Conservation (phyloP, 257 asterid genomes). For the Salvia splendens region DNA sequence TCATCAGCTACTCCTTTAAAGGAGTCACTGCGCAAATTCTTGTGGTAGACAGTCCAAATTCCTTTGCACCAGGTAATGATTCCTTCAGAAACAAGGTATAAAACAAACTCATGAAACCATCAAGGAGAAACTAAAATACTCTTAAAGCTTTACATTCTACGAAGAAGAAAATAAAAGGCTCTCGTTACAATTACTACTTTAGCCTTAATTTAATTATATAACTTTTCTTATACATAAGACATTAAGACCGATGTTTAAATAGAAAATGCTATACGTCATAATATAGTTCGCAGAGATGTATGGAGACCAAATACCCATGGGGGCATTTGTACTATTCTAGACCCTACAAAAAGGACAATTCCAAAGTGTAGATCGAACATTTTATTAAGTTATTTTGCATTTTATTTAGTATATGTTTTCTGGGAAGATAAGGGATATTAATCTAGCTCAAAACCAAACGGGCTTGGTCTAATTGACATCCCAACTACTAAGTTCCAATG, state of each 20-base stretch:
- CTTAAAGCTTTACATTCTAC: neutral
- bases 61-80: constrained; percentile 97
- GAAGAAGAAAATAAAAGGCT: neutral
- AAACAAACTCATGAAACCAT: constrained; percentile 23
- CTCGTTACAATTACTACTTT: neutral
- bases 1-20: constrained; percentile 74
- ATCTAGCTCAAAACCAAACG: too few species aligned
- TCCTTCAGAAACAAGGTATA: constrained; percentile 53
- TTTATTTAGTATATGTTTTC: too few species aligned
- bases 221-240: neutral
- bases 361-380: too few species aligned
- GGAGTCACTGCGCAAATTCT: constrained; percentile 73
- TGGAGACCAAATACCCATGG: constrained; percentile 1
- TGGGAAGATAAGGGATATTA: too few species aligned
- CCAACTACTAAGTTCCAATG: too few species aligned
- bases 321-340: neutral
- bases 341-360: neutral
- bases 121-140: constrained; percentile 3
- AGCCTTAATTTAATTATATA: neutral
- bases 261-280: constrained; percentile 5
- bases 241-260: neutral
- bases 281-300: constrained; percentile 1
- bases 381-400: too few species aligned
- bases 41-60: constrained; percentile 98
- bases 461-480: too few species aligned